Evolutionary conservation across 2,329 filamentous ascomycete species (phyloP).

Genomic region (Neofusicoccum cordaticola): DNA sequence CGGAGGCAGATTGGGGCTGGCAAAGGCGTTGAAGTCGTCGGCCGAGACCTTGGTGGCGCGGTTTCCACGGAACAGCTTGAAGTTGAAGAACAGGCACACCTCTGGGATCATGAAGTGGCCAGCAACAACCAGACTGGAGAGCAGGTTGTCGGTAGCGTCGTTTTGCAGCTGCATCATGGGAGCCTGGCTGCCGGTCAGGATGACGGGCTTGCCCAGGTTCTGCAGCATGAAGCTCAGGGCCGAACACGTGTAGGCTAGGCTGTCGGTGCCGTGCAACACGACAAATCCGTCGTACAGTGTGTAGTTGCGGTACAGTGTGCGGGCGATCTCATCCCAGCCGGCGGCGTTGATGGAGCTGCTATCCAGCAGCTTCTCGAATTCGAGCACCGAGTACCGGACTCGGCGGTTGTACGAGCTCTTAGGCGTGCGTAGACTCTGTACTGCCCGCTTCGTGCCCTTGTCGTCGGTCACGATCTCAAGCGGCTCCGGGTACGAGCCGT

Average conservation of each 20-base stretch:
- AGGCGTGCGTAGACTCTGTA: constrained; percentile 75
- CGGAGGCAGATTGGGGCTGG: constrained; percentile 79
- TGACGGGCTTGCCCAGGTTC: constrained; percentile 85
- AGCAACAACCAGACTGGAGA: constrained; percentile 84
- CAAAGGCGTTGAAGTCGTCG: constrained; percentile 82
- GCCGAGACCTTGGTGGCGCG: constrained; percentile 84
- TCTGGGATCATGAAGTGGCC: constrained; percentile 92
- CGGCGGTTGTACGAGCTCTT: constrained; percentile 75
- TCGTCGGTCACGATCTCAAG: constrained; percentile 56
- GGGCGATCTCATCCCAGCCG: constrained; percentile 82
- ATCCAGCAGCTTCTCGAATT: constrained; percentile 82
- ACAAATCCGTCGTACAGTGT: constrained; percentile 87
- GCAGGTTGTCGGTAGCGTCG: constrained; percentile 85
- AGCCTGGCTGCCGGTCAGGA: constrained; percentile 69
- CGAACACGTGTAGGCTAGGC: constrained; percentile 80
- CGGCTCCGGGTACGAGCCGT: constrained; percentile 59
- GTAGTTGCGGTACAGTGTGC: constrained; percentile 79
- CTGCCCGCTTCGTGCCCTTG: constrained; percentile 46
- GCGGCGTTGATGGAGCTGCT: constrained; percentile 84
- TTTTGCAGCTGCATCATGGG: constrained; percentile 89
- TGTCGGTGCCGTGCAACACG: constrained; percentile 87
- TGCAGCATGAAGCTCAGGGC: constrained; percentile 91
- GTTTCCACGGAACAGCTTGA: constrained; percentile 85
- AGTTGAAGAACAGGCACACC: constrained; percentile 91
- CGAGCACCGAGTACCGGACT: constrained; percentile 78